Percentiles rank a stretch among this genome's conserved stretches.
Conservation (phyloP, 176 grass and related monocot genomes). For the Phragmites australis region DNA sequence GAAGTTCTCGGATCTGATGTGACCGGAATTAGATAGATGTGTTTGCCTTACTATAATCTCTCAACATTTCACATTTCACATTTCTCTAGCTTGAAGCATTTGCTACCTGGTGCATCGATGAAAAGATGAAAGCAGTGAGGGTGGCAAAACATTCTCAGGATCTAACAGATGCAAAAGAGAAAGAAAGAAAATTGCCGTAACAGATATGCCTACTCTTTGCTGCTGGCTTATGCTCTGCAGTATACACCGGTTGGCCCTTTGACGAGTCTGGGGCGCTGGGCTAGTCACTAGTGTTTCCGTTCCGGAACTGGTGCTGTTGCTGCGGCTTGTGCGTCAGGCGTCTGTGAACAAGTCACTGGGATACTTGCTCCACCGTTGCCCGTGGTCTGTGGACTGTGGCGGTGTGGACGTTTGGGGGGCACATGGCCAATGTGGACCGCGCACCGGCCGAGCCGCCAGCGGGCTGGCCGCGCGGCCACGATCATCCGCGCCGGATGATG, state of each 20-base stretch:
- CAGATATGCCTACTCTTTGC: background rate
- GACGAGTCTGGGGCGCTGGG: background rate
- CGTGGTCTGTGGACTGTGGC: background rate
- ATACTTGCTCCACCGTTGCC: background rate
- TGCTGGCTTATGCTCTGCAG: background rate
- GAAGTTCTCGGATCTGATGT: slow-evolving; percentile 29
- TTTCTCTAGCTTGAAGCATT: background rate
- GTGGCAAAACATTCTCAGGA: background rate
- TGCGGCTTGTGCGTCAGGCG: no score
- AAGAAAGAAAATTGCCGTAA: background rate
- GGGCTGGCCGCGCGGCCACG: background rate
- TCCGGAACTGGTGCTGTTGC: background rate
- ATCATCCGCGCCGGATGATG: background rate
- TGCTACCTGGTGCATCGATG: background rate
- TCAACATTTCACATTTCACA: background rate
- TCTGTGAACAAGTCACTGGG: background rate
- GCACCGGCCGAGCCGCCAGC: no score
- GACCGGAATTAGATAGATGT: slow-evolving; percentile 35
- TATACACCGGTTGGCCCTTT: background rate
- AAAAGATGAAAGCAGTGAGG: background rate
- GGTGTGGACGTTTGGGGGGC: background rate
- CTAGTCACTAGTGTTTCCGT: background rate
- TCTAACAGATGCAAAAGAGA: background rate
- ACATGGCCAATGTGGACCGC: no score
- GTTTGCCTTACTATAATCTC: slow-evolving; percentile 6